Evolutionary conservation across 306 rosid species (phyloP).

Genomic region (Fragaria vesca): DNA sequence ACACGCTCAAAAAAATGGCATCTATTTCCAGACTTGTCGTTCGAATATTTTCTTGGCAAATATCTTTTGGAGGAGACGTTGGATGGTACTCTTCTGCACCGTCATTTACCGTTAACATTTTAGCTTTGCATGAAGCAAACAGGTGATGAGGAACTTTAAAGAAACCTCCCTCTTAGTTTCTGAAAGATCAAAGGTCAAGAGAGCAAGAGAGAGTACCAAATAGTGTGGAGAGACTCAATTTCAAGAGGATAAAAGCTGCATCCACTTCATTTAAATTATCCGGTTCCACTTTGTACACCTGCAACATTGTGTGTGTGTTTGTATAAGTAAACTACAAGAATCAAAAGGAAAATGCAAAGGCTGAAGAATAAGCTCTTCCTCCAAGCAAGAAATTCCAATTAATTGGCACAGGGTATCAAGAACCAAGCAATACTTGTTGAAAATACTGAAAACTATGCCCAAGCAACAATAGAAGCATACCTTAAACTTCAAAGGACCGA

Average conservation of each 20-base stretch:
- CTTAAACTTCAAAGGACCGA: neutral
- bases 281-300: conserved; percentile 50
- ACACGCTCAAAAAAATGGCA: neutral
- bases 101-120: neutral
- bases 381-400: neutral
- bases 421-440: neutral
- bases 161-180: neutral
- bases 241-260: conserved; percentile 41
- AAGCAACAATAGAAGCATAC: neutral
- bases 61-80: conserved; percentile 6
- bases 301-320: neutral
- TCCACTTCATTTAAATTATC: conserved; percentile 27
- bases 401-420: neutral
- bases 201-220: conserved; percentile 12
- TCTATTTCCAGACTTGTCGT: neutral
- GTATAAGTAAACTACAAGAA: neutral
- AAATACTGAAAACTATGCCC: neutral
- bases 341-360: neutral
- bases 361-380: neutral
- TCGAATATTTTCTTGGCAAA: conserved; percentile 18
- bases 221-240: conserved; percentile 12
- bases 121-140: neutral
- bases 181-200: neutral
- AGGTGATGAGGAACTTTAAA: neutral
- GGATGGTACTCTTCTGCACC: conserved; percentile 10